phyloP scores from a whole-genome alignment of 371 early-diverging fungal species.

The Capillidium heterosporum region DNA sequence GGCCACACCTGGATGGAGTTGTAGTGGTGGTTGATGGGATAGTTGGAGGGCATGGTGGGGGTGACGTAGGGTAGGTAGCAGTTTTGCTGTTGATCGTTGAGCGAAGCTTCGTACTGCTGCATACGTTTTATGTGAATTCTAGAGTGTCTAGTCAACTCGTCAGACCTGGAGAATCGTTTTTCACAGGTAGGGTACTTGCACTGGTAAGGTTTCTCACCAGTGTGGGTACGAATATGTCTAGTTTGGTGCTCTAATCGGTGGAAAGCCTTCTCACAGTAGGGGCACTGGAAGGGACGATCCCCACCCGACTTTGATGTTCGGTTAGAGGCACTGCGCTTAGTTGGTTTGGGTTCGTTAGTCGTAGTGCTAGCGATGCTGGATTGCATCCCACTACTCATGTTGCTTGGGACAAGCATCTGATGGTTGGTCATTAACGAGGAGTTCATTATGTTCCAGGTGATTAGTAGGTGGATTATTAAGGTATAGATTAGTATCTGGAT shows the following conservation, averaged over 20 bases:
- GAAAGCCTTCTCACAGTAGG: slow-evolving; percentile 40
- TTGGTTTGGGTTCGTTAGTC: too few relatives aligned
- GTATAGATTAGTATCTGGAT: too few relatives aligned
- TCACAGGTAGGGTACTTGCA: slow-evolving; percentile 64
- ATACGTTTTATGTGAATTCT: slow-evolving; percentile 31
- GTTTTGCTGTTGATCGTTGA: background rate
- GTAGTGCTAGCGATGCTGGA: too few relatives aligned
- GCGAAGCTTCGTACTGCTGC: background rate
- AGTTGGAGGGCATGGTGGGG: background rate
- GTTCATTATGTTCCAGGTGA: too few relatives aligned
- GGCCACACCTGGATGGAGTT: background rate
- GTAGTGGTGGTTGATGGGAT: background rate
- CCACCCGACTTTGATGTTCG: background rate
- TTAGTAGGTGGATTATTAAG: too few relatives aligned
- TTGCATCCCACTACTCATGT: too few relatives aligned
- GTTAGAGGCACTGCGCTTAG: background rate
- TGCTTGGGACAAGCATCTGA: too few relatives aligned
- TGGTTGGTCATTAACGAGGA: too few relatives aligned
- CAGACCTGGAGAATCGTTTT: slow-evolving; percentile 75
- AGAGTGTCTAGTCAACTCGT: slow-evolving; percentile 73
- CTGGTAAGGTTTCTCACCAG: slow-evolving; percentile 77
- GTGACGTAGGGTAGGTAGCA: background rate
- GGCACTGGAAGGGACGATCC: slow-evolving; percentile 37
- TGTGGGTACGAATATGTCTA: slow-evolving; percentile 79
- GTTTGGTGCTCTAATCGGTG: slow-evolving; percentile 63